Base-by-base conservation (phyloP, 805 yeast genomes). In the Blastobotrys mokoenaii region DNA sequence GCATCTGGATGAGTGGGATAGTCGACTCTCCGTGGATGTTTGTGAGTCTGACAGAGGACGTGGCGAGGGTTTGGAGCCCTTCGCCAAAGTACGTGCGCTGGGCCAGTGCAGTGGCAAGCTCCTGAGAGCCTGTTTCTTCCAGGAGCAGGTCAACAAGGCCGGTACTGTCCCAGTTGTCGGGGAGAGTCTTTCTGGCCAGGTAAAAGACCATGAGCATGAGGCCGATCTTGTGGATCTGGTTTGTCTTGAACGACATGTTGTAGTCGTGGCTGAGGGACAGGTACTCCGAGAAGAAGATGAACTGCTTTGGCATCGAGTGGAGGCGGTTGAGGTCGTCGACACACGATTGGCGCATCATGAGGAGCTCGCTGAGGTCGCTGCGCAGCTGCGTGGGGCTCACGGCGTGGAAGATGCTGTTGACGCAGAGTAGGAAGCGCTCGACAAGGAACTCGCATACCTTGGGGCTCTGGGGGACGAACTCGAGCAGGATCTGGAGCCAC, bases 391-490 rank as follows among this genome's bases (percentile, higher is more conserved):
- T 22, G 7, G 27, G 27, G 27, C 27, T 14, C 3, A 50, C 41
- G 8, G 48, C 46, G n/a, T 54, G 54, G 40, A 45, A 52, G 16
- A 55, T 33, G 30, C 47, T 20, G 40, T 57, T 57, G 20, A 51
- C 44, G 1, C 50, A 40, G 14, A 38, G 40, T 18, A 55, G 36
- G 43, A 49, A 57, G 16, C 55, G 40, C 31, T 46, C 49, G 27
- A 53, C 40, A 11, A 55, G 39, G 22, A 51, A 49, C 18, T 54
- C 54, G 27, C 55, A 49, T 3, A 57, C 20, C 12, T n/a, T 10
- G 16, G 22, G 12, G 22, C 22, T 22, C 27, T 22, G 27, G 7
- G 27, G 27, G 7, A 22, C 27, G 8, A 22, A 22, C 27, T 22
- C 27, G 27, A 22, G 27, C 27, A 22, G 27, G 27, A 22, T 22